These are phyloP conservation scores for Asterionellopsis glacialis DNA, from an alignment of 108 stramenopile genomes.

Conservation along the genomic window DNA sequence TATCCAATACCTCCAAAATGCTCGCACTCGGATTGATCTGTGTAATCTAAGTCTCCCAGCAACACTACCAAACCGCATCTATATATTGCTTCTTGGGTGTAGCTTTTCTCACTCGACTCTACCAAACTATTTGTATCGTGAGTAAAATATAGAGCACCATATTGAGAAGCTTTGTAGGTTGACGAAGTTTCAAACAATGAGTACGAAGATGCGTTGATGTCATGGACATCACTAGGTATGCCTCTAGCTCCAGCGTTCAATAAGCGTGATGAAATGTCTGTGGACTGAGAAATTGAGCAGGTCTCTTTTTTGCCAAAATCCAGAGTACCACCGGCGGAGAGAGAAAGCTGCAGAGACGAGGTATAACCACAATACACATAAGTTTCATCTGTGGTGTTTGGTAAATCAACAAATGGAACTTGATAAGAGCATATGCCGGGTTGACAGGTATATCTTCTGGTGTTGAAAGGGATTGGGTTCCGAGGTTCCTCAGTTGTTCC, in stretches of 20 bases:
- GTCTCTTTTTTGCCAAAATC: too few species aligned
- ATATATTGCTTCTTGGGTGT: not conserved
- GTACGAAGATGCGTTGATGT: not conserved
- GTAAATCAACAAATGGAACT: too few species aligned
- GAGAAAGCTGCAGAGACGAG: too few species aligned
- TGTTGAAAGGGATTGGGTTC: constrained; percentile 75
- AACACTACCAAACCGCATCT: not conserved
- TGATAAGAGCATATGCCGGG: too few species aligned
- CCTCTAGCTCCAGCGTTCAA: not conserved
- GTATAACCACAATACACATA: too few species aligned
- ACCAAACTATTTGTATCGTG: constrained; percentile 18
- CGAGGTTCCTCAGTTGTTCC: constrained; percentile 14
- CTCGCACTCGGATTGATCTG: constrained; percentile 34
- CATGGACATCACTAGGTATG: not conserved
- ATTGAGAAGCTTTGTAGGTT: constrained; percentile 38
- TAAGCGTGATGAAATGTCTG: not conserved
- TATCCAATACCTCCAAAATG: constrained; percentile 62
- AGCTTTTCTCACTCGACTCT: not conserved
- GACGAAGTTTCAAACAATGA: not conserved
- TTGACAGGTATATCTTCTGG: too few species aligned
- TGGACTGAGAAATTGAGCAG: constrained; percentile 1
- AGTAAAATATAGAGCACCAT: constrained; percentile 59
- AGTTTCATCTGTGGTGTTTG: too few species aligned
- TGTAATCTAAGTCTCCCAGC: too few species aligned
- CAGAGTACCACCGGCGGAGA: too few species aligned